A percentile compares a stretch with the other conserved stretches of the same genome.
These are phyloP conservation scores for Trebouxiophyceae sp. DNA, from an alignment of 163 green algal species.

Conservation along the genomic window DNA sequence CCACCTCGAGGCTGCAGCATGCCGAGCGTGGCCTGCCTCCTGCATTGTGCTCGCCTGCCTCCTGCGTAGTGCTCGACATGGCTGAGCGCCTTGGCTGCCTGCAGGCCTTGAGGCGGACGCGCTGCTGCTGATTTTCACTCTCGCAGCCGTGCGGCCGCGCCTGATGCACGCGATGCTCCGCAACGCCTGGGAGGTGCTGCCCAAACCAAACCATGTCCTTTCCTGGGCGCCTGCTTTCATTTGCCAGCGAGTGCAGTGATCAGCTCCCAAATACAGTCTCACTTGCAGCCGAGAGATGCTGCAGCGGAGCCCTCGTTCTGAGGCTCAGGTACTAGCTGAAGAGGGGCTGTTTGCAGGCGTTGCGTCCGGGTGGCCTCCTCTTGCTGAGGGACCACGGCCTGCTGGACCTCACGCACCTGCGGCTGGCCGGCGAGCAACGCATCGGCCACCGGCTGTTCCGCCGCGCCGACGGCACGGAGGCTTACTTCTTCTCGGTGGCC, in stretches of 20 bases:
- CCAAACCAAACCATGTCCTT: too few relatives aligned
- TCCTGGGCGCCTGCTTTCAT: too few relatives aligned
- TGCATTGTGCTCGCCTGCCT: not conserved
- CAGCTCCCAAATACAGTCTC: too few relatives aligned
- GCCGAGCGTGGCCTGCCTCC: too few relatives aligned
- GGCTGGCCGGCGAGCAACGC: constrained; percentile 39
- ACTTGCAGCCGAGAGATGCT: too few relatives aligned
- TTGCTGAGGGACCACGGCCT: constrained; percentile 73
- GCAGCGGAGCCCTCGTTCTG: not conserved
- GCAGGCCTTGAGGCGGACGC: constrained; percentile 34
- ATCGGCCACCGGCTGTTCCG: constrained; percentile 43
- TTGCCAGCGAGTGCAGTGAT: too few relatives aligned
- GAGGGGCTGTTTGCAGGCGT: constrained; percentile 9
- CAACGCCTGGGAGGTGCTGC: constrained; percentile 31
- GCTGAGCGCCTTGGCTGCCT: too few relatives aligned
- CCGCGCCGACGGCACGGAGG: constrained; percentile 49
- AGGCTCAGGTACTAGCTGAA: not conserved
- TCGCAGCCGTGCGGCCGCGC: constrained; percentile 56
- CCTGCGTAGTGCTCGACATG: too few relatives aligned
- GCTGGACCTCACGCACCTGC: constrained; percentile 68
- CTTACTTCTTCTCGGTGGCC: constrained; percentile 59
- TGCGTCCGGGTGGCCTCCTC: constrained; percentile 56
- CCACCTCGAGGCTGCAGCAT: too few relatives aligned
- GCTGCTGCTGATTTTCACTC: constrained; percentile 74
- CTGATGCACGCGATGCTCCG: constrained; percentile 45